Percentiles rank a stretch among this genome's conserved stretches.
phyloP scores from a whole-genome alignment of 192 early-diverging fungal genomes.

The Rhizoclosmatium globosum region DNA sequence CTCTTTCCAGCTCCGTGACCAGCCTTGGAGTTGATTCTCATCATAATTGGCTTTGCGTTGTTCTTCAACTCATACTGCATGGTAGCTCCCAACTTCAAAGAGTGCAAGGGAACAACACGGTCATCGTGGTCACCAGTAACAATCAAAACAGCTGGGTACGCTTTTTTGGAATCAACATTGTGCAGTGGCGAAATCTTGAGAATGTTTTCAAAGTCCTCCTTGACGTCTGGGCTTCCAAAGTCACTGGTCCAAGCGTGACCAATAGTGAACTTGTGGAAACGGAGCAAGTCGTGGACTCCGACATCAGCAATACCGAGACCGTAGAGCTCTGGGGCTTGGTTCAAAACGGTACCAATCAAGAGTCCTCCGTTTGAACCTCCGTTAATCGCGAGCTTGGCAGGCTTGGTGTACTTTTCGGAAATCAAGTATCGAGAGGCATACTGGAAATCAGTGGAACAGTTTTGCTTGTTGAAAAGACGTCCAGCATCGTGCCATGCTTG shows the following conservation, averaged over 20 bases:
- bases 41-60: slow-evolving; percentile 65
- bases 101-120: slow-evolving; percentile 73
- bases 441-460: slow-evolving; percentile 81
- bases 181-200: slow-evolving; percentile 68
- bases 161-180: slow-evolving; percentile 58
- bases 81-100: slow-evolving; percentile 70
- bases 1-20: slow-evolving; percentile 78
- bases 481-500: slow-evolving; percentile 63
- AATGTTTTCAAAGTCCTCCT: slow-evolving; percentile 69
- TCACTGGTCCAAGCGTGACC: slow-evolving; percentile 75
- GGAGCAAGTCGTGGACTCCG: slow-evolving; percentile 76
- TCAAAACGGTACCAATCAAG: slow-evolving; percentile 73
- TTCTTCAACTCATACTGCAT: slow-evolving; percentile 63
- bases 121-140: slow-evolving; percentile 77
- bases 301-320: slow-evolving; percentile 70
- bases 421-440: slow-evolving; percentile 70
- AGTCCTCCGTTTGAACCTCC: slow-evolving; percentile 79
- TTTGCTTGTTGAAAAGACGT: slow-evolving; percentile 70
- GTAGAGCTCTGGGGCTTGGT: slow-evolving; percentile 80
- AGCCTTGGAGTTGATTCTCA: slow-evolving; percentile 71
- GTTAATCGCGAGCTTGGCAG: slow-evolving; percentile 65
- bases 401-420: slow-evolving; percentile 63
- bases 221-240: slow-evolving; percentile 72
- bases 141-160: slow-evolving; percentile 70
- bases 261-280: slow-evolving; percentile 84